Evolutionary conservation across 164 flowering plant species (phyloP), one percentile per base, ranked within the genome.

Genomic region (Saururus chinensis): DNA sequence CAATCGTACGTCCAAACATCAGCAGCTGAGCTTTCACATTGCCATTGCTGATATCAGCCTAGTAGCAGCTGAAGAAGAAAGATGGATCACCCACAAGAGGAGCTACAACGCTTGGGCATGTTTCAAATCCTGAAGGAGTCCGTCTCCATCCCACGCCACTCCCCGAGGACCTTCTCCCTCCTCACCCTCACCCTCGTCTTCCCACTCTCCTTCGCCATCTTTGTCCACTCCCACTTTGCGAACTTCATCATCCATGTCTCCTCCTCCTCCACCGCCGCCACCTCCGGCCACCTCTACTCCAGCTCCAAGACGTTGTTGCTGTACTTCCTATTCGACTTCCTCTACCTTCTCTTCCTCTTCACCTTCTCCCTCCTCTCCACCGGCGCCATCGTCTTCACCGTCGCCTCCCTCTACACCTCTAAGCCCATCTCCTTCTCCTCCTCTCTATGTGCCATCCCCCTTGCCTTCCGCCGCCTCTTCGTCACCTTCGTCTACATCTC

Each of bases 331-430:
- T 76, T 76, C 72, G 93, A 89, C 68, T 81, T 86, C 80, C 68
- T 40, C 53, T 92, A 92, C 78, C 81, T 87, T 59, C 66, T 87
- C 64, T 92, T 89, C 77, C 83, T 92, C 69, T 87, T 92, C 68
- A 80, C 85, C 51, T 92, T 92, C 80, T 89, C 96, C n/a, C 91
- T 92, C 48, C 84, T 92, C 66, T 89, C 98, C 70, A 92, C 98
- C 21, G 95, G 95, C 19, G 98, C 96, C 14, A 91, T 83, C 25
- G 98, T 92, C 63, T 89, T 89, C 85, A 83, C 96, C 16, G 95
- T 84, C 25, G 98, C 98, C 37, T 89, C 96, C 5, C 73, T 92
- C 67, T 92, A 87, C 81, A 79, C 98, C 35, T 71, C 82, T 51
- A 92, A 92, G 70, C 85, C 93, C 10, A 88, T 85, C 37, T 82